Percentiles rank a stretch among this genome's conserved stretches.
These are phyloP conservation scores for Colletotrichum caudatum DNA, from an alignment of 2,329 filamentous ascomycete species.

Conservation along the genomic window DNA sequence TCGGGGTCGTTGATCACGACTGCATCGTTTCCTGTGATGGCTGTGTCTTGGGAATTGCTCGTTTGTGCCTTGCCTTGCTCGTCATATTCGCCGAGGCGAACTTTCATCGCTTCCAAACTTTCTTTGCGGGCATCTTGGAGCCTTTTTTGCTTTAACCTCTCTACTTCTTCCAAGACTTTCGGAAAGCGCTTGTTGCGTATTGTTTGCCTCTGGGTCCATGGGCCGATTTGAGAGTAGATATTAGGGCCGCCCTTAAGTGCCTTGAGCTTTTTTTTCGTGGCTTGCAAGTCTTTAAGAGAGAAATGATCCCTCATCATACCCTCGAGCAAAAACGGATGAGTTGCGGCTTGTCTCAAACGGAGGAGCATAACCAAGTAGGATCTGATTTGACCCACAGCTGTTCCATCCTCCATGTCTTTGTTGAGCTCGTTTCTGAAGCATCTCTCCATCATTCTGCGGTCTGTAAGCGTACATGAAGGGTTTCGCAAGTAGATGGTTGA, in stretches of 20 bases:
- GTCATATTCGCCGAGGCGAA: neutral
- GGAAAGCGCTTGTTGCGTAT: neutral
- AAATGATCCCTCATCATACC: constrained; percentile 18
- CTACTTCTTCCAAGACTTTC: neutral
- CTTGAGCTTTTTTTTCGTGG: neutral
- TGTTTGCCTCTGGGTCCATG: constrained; percentile 11
- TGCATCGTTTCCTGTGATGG: neutral
- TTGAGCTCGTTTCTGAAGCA: constrained; percentile 14
- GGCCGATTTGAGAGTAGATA: constrained; percentile 18
- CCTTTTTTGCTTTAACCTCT: neutral
- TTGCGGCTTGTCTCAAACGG: constrained; percentile 44
- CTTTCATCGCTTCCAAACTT: neutral
- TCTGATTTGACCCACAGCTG: neutral
- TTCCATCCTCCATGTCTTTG: neutral
- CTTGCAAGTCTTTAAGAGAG: neutral
- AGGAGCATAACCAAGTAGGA: constrained; percentile 15
- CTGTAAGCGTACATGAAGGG: neutral
- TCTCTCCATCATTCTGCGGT: constrained; percentile 7
- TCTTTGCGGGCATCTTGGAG: neutral
- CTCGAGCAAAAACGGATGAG: constrained; percentile 49
- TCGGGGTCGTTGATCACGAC: neutral
- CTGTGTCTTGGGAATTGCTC: neutral
- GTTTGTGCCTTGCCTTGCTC: neutral
- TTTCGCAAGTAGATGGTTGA: rapidly evolving
- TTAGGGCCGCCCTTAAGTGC: neutral